Base-by-base conservation (phyloP, 202 grass and related monocot species). In the Panicum virgatum region DNA sequence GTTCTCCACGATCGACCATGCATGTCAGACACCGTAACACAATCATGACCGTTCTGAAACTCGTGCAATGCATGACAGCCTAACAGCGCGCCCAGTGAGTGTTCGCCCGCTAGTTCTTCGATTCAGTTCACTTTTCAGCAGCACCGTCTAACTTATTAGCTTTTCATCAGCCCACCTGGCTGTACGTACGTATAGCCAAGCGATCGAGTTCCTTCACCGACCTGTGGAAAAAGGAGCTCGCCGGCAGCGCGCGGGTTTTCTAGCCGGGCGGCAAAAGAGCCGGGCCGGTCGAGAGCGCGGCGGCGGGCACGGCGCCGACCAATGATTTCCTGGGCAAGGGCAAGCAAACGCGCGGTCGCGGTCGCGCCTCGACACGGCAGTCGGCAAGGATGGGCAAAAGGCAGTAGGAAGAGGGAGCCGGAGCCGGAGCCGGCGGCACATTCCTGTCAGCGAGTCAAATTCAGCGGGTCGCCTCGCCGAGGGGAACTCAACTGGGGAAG, bases 401-500 rank as follows among this genome's bases (percentile, higher is more conserved):
- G 45, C 8, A 9, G 34, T 42, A 25, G 47, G 69, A 39, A 48
- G 13, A 11, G 72, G 72, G 72, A 40, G 29, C 6, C 20, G 25
- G 53, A 11, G n/a, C n/a, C n/a, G 34, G n/a, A n/a, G n/a, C 72
- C 62, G 75, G 67, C 76, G 16, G 20, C 67, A 37, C 37, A 37
- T 85, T 72, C 6, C 76, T 53, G 64, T 86, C 84, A 48, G 19
- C 47, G 57, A 67, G 84, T 86, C 84, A 86, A 75, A 80, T 5
- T 47, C 39, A 18, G 27, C 47, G 9, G 65, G 42, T 4, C 50
- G 34, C 3, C 12, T 57, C 57, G 57, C 4, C 65, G 65, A n/a
- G n/a, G n/a, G 9, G 25, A 23, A 1, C n/a, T n/a, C n/a, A n/a
- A n/a, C n/a, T n/a, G n/a, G 7, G 38, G 7, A n/a, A n/a, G 16